A percentile compares a stretch with the other conserved stretches of the same genome.
phyloP scores from a whole-genome alignment of 2,329 filamentous ascomycete species.

The Microdochium trichocladiopsis region DNA sequence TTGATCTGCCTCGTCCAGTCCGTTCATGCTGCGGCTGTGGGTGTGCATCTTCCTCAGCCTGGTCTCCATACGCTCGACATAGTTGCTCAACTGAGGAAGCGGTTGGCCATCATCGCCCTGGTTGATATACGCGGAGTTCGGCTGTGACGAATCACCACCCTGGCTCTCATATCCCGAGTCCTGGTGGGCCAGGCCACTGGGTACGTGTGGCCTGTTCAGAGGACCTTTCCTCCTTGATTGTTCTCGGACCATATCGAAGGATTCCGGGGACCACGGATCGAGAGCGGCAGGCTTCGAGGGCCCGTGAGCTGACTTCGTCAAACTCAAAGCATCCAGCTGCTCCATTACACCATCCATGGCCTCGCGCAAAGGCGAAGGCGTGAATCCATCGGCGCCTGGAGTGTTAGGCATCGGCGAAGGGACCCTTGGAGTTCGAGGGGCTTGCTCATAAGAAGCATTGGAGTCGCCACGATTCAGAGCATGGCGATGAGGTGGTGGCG shows the following conservation, averaged over 20 bases:
- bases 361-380: conserved; percentile 84
- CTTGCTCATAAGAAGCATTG: conserved; percentile 25
- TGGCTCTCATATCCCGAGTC: conserved; percentile 57
- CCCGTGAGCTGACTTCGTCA: conserved; percentile 47
- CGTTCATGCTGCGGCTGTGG: conserved; percentile 37
- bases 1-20: conserved; percentile 41
- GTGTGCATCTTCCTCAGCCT: conserved; percentile 67
- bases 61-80: conserved; percentile 88
- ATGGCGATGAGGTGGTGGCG: conserved; percentile 78
- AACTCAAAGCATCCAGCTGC: conserved; percentile 79
- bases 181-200: conserved; percentile 59
- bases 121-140: conserved; percentile 32
- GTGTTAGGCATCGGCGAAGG: conserved; percentile 63
- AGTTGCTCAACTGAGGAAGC: conserved; percentile 71
- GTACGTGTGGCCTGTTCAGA: conserved; percentile 56
- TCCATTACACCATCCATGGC: conserved; percentile 99
- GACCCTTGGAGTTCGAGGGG: conserved; percentile 47
- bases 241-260: conserved; percentile 56
- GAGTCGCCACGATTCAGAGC: conserved; percentile 21
- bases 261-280: conserved; percentile 87
- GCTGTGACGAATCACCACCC: conserved; percentile 45
- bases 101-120: conserved; percentile 41
- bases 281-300: conserved; percentile 30
- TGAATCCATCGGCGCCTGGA: conserved; percentile 59
- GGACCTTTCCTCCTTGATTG: conserved; percentile 26